phyloP scores from a whole-genome alignment of 352 stramenopile genomes.

The Phytophthora chlamydospora region DNA sequence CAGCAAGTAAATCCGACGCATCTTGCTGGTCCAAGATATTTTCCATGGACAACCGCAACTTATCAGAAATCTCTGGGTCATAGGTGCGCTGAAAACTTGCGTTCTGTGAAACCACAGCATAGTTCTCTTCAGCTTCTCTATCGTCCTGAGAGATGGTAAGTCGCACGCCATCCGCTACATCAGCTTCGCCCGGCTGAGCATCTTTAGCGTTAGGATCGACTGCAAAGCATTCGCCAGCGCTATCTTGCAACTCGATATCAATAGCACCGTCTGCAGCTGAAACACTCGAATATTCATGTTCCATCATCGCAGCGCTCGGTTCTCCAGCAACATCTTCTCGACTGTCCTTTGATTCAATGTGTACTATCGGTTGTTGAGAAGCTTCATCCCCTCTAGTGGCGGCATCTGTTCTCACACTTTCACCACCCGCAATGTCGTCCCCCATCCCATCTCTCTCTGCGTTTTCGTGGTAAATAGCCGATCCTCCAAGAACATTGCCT shows the following conservation, averaged over 20 bases:
- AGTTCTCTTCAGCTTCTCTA: constrained; percentile 3
- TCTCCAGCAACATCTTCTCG: not conserved
- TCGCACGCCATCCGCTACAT: not conserved
- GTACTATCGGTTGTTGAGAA: no score
- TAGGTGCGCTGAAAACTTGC: not conserved
- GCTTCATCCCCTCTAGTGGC: no score
- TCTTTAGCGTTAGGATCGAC: not conserved
- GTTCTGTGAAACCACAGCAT: constrained; percentile 1
- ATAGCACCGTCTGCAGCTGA: not conserved
- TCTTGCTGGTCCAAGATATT: constrained; percentile 5
- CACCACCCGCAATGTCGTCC: no score
- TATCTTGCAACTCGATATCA: not conserved
- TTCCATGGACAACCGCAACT: not conserved
- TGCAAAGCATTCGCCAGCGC: not conserved
- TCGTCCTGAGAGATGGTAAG: constrained; percentile 1
- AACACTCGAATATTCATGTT: not conserved
- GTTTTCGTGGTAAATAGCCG: no score
- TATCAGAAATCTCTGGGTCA: not conserved
- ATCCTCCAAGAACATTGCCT: no score
- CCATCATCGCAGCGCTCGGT: no score
- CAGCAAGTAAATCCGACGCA: constrained; percentile 25
- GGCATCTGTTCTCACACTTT: no score
- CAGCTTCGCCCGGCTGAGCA: not conserved
- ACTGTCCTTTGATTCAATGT: no score
- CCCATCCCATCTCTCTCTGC: not conserved